Conservation (phyloP, 495 filamentous ascomycete species). For the Neurospora sp. region DNA sequence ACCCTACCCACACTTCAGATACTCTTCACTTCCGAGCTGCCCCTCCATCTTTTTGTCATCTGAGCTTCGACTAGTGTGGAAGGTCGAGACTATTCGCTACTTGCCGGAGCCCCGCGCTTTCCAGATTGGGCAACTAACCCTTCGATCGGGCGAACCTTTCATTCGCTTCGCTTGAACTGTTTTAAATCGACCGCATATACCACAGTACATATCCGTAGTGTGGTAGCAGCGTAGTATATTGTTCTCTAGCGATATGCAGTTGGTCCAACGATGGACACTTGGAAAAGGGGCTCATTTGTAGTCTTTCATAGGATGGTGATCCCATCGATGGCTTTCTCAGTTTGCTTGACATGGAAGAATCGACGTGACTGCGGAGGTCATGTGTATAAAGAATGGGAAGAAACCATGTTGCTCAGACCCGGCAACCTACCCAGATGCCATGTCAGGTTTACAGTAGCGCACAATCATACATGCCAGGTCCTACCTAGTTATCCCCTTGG, state of each 20-base stretch:
- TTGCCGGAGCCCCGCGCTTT: neutral
- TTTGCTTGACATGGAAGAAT: neutral
- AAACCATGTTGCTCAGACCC: neutral
- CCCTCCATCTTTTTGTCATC: neutral
- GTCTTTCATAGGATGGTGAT: too few relatives aligned
- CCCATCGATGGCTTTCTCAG: neutral
- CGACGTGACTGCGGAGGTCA: neutral
- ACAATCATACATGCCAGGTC: neutral
- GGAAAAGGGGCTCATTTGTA: neutral
- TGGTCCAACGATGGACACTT: neutral
- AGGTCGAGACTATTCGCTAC: neutral
- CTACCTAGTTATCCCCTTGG: neutral
- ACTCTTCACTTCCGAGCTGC: neutral
- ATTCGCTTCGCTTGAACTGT: neutral
- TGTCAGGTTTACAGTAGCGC: neutral
- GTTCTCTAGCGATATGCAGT: neutral
- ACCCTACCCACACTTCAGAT: neutral
- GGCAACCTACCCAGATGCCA: neutral
- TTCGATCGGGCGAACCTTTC: neutral
- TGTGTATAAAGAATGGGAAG: neutral
- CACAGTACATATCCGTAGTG: neutral
- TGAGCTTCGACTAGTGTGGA: neutral
- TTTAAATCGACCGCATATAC: neutral
- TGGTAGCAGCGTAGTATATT: neutral
- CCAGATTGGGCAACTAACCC: neutral